Evolutionary conservation across 306 rosid genomes (phyloP), one percentile per base, ranked within the genome.

Genomic region (Vigna reflexopilosa): DNA sequence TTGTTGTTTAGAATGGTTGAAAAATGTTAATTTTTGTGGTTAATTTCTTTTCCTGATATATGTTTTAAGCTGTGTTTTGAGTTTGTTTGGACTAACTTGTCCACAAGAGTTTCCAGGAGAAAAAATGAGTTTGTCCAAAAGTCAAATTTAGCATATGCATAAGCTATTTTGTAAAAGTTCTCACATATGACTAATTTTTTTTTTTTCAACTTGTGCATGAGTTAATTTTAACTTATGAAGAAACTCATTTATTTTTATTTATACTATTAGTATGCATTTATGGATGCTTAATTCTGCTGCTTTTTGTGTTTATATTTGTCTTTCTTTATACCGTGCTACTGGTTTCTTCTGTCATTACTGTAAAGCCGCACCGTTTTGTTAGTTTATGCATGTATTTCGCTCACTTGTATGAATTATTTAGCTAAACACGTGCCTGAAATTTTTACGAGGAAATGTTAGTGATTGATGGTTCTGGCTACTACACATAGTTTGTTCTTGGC

Each of bases 281-380:
- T 26, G 54, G 50, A 28, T 79, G 68, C 40, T 36, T 68, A 7
- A 6, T 54, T 73, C n/a, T 48, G 75, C 48, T 61, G 7, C 38
- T 56, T 62, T 30, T 11, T 55, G 12, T 82, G 67, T 70, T 19
- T 42, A 4, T 57, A 22, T 30, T 3, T 55, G 5, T 72, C 26
- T 64, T 52, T 55, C 22, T 59, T 34, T 30, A 36, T 47, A 57
- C 50, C 26, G 63, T 73, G 57, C 56, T 74, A 73, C 75, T 42
- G 19, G 57, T 68, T 34, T 74, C 63, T 44, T 62, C 24, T 10
- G 48, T 20, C 63, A 68, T 59, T 78, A 40, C 38, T 42, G n/a
- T 63, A 67, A 70, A 74, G 65, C 55, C 42, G 13, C 36, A 7
- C 56, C 45, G 40, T 77, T 19, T 7, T 52, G 40, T 70, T 3